Conservation (phyloP, 2,329 filamentous ascomycete genomes). For the Byssothecium circinans region DNA sequence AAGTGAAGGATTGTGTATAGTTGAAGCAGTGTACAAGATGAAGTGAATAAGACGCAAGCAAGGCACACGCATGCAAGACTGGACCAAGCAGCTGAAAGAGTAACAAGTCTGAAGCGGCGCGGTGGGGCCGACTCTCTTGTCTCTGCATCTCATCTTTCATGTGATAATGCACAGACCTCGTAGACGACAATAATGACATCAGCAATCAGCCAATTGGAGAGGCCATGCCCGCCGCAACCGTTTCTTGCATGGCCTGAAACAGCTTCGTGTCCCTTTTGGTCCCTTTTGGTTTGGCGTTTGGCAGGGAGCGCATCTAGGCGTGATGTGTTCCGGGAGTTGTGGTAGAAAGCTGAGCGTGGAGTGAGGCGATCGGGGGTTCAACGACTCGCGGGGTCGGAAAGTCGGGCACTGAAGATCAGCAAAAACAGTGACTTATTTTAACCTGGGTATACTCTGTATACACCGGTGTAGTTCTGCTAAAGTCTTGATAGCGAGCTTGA, state of each 20-base stretch:
- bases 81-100: conserved; percentile 1
- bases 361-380: no score
- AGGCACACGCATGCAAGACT: neutral
- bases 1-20: no score
- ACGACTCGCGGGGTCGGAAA: no score
- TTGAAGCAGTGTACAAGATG: no score
- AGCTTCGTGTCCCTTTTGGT: neutral
- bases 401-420: no score
- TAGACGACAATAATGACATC: conserved; percentile 2
- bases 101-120: neutral
- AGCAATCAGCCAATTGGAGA: conserved; percentile 3
- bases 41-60: no score
- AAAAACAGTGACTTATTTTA: no score
- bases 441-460: no score
- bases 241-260: neutral
- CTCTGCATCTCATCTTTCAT: conserved; percentile 1
- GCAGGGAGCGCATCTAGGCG: neutral
- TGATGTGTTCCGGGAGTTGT: no score
- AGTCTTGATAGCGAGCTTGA: no score
- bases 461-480: no score
- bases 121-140: conserved; percentile 6
- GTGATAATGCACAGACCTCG: conserved; percentile 10
- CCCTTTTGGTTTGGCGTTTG: neutral
- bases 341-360: no score
- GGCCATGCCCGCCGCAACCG: neutral